These are phyloP conservation scores for Polygonum maritimum DNA, from an alignment of 148 eudicot genomes.

Conservation along the genomic window DNA sequence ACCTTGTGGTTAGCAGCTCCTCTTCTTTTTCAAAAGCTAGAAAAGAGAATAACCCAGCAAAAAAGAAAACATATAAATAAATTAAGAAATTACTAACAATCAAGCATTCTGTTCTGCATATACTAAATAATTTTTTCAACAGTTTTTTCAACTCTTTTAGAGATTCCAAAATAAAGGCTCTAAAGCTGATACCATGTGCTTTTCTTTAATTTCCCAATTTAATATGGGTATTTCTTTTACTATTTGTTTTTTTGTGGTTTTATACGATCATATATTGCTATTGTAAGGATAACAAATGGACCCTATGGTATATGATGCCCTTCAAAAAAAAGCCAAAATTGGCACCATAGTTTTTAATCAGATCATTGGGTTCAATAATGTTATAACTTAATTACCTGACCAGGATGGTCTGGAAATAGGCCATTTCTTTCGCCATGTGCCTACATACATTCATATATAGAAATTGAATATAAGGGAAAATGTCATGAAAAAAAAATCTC, in stretches of 20 bases:
- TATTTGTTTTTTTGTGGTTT: neutral
- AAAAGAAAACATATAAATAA: neutral
- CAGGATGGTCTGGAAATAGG: conserved; percentile 35
- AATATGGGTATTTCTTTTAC: neutral
- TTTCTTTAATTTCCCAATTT: neutral
- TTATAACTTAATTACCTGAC: conserved; percentile 23
- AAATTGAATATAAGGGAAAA: neutral
- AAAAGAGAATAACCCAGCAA: conserved; percentile 15
- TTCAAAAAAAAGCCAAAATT: conserved; percentile 1
- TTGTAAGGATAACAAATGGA: neutral
- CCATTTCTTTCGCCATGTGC: conserved; percentile 40
- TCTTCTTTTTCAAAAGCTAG: conserved; percentile 50
- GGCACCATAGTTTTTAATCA: conserved; percentile 5
- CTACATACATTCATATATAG: conserved; percentile 14
- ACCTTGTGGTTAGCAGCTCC: conserved; percentile 28
- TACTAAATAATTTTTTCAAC: neutral
- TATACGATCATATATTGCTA: neutral
- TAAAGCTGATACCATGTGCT: conserved; percentile 12
- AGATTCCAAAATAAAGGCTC: conserved; percentile 10
- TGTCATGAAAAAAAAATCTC: neutral
- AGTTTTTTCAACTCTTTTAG: conserved; percentile 4
- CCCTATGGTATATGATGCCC: neutral
- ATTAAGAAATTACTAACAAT: neutral
- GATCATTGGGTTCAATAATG: neutral
- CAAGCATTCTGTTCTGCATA: neutral